phyloP scores from a whole-genome alignment of 805 yeast genomes.

The Ogataea methanolica region DNA sequence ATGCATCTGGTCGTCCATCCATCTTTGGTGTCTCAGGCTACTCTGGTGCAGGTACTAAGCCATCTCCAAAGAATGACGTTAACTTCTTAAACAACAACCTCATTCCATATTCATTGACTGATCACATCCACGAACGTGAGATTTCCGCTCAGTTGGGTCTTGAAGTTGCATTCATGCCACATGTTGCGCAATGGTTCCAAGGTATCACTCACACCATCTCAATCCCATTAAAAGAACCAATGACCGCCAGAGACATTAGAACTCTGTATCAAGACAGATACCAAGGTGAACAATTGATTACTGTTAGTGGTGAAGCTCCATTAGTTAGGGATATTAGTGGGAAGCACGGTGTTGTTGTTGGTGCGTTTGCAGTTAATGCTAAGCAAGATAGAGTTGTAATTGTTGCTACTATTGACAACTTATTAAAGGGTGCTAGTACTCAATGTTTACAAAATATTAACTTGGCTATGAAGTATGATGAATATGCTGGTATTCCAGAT shows the following conservation, averaged over 20 bases:
- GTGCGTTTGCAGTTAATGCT: conserved; percentile 92
- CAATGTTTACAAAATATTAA: conserved; percentile 97
- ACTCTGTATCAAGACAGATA: conserved; percentile 84
- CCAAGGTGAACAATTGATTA: conserved; percentile 78
- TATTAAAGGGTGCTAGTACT: conserved; percentile 97
- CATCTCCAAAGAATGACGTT: conserved; percentile 91
- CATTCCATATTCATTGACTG: conserved; percentile 93
- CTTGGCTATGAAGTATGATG: conserved; percentile 83
- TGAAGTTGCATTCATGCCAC: conserved; percentile 88
- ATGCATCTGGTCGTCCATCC: conserved; percentile 68
- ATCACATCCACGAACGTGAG: conserved; percentile 95
- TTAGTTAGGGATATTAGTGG: conserved; percentile 87
- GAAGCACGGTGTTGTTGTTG: conserved; percentile 91
- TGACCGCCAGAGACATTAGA: conserved; percentile 79
- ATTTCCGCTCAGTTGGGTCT: conserved; percentile 75
- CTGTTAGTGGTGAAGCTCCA: conserved; percentile 89
- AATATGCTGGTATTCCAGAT: conserved; percentile 91
- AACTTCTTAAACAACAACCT: conserved; percentile 71
- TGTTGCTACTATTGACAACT: conserved; percentile 92
- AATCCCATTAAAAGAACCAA: conserved; percentile 71
- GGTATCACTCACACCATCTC: conserved; percentile 92
- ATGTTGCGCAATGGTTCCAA: conserved; percentile 99
- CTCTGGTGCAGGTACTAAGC: conserved; percentile 99
- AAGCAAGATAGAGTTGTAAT: conserved; percentile 87
- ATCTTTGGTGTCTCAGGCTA: conserved; percentile 96